Evolutionary conservation across 192 early-diverging fungal species (phyloP).

Genomic region (Radiomyces spectabilis): DNA sequence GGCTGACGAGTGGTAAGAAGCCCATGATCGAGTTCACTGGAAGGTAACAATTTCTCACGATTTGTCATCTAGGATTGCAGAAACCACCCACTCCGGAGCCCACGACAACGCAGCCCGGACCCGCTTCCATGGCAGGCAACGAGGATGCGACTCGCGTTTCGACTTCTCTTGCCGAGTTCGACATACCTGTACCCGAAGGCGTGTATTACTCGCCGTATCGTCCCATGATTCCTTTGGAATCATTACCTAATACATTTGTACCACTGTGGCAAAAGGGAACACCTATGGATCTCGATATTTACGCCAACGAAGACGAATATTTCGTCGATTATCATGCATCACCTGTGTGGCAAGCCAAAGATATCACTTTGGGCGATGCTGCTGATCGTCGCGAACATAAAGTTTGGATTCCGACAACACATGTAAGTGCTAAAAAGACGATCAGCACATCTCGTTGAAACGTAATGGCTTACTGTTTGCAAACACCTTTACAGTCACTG

Average conservation of each 20-base stretch:
- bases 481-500: constrained; percentile 38
- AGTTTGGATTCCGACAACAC: too few relatives aligned
- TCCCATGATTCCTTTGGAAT: not conserved
- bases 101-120: too few relatives aligned
- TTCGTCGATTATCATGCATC: not conserved
- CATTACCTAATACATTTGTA: not conserved
- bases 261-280: not conserved
- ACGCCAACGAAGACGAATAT: not conserved
- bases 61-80: too few relatives aligned
- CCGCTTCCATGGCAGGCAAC: too few relatives aligned
- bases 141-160: too few relatives aligned
- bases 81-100: too few relatives aligned
- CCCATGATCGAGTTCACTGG: too few relatives aligned
- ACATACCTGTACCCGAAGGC: not conserved
- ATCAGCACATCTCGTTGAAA: too few relatives aligned
- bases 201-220: not conserved
- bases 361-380: not conserved
- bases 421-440: too few relatives aligned
- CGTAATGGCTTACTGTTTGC: too few relatives aligned
- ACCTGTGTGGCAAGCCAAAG: not conserved
- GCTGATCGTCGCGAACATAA: not conserved
- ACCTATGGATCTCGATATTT: not conserved
- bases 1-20: constrained; percentile 10
- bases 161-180: too few relatives aligned
- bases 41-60: too few relatives aligned